Base-by-base conservation (phyloP, 805 yeast species). In the Monosporozyma aerobia region DNA sequence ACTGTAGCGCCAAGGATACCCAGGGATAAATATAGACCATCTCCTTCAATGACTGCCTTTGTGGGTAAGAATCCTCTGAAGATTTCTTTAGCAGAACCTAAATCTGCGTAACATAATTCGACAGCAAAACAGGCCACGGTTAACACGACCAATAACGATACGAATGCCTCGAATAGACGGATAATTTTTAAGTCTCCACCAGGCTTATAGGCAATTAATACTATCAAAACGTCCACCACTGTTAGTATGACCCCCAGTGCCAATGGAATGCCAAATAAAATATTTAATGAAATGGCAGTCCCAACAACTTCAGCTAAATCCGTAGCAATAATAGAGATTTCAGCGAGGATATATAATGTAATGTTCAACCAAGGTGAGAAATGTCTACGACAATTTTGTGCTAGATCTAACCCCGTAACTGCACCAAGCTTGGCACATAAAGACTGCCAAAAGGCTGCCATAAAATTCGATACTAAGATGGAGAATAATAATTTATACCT, bases 271-370 rank as follows among this genome's bases (percentile, higher is more conserved):
- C 79, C 77, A 64, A 90, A 81, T 44, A 94, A 71, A 52, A 92
- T 88, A 60, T 94, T 89, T 53, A 92, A 75, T 0, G 98, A 85
- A 53, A 92, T 89, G 3, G 98, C 97, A 3, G 97, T 88, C n/a
- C 99, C 99, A 27, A 94, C 92, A 37, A 92, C 96, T 66, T 92
- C 98, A 1, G 99, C 97, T 57, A 94, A 77, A 70, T 92, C 99
- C 0, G 98, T 92, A 2, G 97, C 97, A 44, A 92, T 82, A 54
- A 92, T 92, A 22, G 98, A 95, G 19, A 85, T 71, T 63, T 92
- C 98, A 0, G 97, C 95, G 56, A 90, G 75, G 2, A 82, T 65
- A 66, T 92, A 90, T 25, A 90, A 70, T 32, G 77, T 61, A 39
- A 83, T 59, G 62, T 85, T 86, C 33, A 86, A 61, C 54, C 76